A percentile compares a stretch with the other conserved stretches of the same genome.
phyloP scores from a whole-genome alignment of 2,329 filamentous ascomycete species.

The Epichloe aotearoae region DNA sequence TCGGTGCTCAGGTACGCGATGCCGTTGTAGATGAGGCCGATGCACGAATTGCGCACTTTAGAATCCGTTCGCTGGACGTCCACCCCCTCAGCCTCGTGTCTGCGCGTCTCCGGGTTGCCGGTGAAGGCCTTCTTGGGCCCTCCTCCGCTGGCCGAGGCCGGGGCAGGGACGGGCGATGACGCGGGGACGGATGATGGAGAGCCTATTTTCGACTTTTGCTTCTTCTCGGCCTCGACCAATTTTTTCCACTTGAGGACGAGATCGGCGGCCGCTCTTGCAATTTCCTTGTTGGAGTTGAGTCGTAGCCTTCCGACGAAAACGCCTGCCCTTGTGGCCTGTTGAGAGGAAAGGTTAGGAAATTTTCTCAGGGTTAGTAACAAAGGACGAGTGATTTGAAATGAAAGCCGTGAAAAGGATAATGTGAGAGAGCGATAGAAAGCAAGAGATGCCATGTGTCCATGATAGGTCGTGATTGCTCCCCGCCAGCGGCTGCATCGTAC shows the following conservation, averaged over 20 bases:
- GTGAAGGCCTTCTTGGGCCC: slow-evolving; percentile 34
- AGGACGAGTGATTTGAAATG: too few species aligned
- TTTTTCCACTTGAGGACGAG: slow-evolving; percentile 86
- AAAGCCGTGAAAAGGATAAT: too few species aligned
- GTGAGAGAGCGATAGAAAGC: too few species aligned
- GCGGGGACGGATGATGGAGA: slow-evolving; percentile 32
- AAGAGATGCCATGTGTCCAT: too few species aligned
- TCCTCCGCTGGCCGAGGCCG: slow-evolving; percentile 30
- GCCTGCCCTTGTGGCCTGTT: slow-evolving; percentile 72
- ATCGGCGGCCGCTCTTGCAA: slow-evolving; percentile 63
- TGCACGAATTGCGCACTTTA: slow-evolving; percentile 64
- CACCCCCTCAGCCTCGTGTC: slow-evolving; percentile 68
- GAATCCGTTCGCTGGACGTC: slow-evolving; percentile 65
- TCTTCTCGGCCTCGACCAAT: slow-evolving; percentile 55
- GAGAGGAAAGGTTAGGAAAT: neutral
- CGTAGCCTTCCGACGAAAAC: slow-evolving; percentile 74
- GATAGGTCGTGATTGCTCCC: neutral
- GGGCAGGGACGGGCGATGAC: slow-evolving; percentile 31
- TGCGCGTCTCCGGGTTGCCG: slow-evolving; percentile 65
- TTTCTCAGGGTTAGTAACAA: neutral
- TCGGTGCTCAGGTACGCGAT: slow-evolving; percentile 59
- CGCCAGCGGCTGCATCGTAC: too few species aligned
- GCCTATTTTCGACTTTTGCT: slow-evolving; percentile 27
- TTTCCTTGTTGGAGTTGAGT: slow-evolving; percentile 66
- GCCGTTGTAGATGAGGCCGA: slow-evolving; percentile 89